A percentile compares a stretch with the other conserved stretches of the same genome.
phyloP scores from a whole-genome alignment of 768 basidiomycete genomes.

The Leccinum variicolor region DNA sequence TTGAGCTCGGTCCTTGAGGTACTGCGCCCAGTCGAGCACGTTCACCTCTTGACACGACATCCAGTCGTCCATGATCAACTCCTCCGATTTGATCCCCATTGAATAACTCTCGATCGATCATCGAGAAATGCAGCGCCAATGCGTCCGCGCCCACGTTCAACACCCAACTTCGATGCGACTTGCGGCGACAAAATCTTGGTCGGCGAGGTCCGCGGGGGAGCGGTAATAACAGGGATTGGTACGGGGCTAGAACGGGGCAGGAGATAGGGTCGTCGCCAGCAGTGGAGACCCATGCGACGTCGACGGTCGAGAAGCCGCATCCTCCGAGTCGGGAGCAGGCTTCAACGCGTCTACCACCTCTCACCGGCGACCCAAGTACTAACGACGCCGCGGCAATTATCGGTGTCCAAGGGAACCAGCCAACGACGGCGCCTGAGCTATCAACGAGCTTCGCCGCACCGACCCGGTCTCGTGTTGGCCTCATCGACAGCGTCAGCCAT shows the following conservation, averaged over 20 bases:
- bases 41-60: conserved; percentile 57
- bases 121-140: conserved; percentile 75
- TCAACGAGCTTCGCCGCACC: conserved; percentile 3
- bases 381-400: conserved; percentile 3
- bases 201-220: conserved; percentile 22
- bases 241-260: conserved; percentile 1
- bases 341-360: conserved; percentile 38
- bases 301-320: conserved; percentile 43
- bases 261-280: conserved; percentile 15
- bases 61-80: conserved; percentile 75
- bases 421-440: neutral
- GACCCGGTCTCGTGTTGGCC: conserved; percentile 34
- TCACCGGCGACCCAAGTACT: conserved; percentile 28
- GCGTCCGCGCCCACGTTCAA: conserved; percentile 54
- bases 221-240: neutral
- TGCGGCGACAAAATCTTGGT: conserved; percentile 38
- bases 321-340: conserved; percentile 44
- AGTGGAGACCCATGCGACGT: conserved; percentile 30
- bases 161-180: conserved; percentile 70
- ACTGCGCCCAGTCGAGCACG: conserved; percentile 81
- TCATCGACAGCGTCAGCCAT: conserved; percentile 60
- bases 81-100: conserved; percentile 80
- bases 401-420: conserved; percentile 12
- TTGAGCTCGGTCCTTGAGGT: conserved; percentile 68
- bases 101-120: conserved; percentile 88